Conservation (phyloP, 768 basidiomycete species). For the Kwoniella shandongensis region DNA sequence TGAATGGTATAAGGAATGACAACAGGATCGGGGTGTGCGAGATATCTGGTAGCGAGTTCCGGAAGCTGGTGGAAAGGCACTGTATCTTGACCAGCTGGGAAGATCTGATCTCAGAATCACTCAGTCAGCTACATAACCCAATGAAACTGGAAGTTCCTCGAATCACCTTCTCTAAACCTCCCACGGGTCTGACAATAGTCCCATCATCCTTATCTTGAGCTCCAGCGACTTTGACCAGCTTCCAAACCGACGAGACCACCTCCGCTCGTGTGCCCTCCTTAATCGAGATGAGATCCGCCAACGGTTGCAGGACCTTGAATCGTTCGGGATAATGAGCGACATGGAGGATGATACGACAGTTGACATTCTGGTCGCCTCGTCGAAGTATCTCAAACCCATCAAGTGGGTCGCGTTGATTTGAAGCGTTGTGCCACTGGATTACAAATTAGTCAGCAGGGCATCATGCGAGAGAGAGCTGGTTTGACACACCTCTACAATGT, state of each 20-base stretch:
- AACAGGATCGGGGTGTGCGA: constrained; percentile 75
- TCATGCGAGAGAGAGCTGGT: not conserved
- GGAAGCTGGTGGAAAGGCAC: constrained; percentile 78
- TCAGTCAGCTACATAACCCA: constrained; percentile 11
- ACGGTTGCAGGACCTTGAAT: constrained; percentile 73
- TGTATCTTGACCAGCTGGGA: constrained; percentile 29
- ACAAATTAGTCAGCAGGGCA: constrained; percentile 1
- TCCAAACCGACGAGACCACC: constrained; percentile 82
- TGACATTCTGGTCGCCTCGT: constrained; percentile 74
- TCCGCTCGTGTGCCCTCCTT: constrained; percentile 82
- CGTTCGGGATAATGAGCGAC: constrained; percentile 84
- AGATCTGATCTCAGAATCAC: constrained; percentile 24
- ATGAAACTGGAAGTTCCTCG: not conserved
- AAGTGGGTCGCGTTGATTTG: constrained; percentile 57
- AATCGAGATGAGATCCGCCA: constrained; percentile 66
- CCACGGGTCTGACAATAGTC: constrained; percentile 42
- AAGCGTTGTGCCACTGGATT: constrained; percentile 53
- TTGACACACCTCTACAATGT: constrained; percentile 76
- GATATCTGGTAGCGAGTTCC: constrained; percentile 76
- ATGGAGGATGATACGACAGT: constrained; percentile 78
- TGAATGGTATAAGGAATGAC: constrained; percentile 65
- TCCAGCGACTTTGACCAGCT: constrained; percentile 86
- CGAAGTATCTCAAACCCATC: constrained; percentile 86
- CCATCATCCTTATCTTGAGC: constrained; percentile 59
- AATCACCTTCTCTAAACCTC: constrained; percentile 49